These are phyloP conservation scores for Fusarium pseudonygamai DNA, from an alignment of 2,329 filamentous ascomycete genomes.

Conservation along the genomic window DNA sequence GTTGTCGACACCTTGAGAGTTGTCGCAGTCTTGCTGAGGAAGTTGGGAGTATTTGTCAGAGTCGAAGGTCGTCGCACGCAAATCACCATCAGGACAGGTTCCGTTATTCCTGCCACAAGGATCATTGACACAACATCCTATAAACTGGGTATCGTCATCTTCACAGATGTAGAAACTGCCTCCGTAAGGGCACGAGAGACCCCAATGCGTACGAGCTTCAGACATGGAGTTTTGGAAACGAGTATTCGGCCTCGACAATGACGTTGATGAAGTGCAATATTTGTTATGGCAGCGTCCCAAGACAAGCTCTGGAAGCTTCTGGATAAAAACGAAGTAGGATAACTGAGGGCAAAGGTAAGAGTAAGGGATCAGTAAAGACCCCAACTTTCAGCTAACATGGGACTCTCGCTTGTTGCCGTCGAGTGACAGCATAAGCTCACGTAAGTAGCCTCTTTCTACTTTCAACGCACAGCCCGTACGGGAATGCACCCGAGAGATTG, in stretches of 20 bases:
- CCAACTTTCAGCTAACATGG: slow-evolving; percentile 3
- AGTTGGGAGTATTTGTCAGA: slow-evolving; percentile 44
- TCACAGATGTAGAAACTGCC: slow-evolving; percentile 53
- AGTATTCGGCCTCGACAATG: neutral
- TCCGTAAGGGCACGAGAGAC: slow-evolving; percentile 46
- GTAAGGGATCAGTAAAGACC: neutral
- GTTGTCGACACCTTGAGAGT: slow-evolving; percentile 13
- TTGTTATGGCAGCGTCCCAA: neutral
- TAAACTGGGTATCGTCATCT: slow-evolving; percentile 45
- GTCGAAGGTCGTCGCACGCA: slow-evolving; percentile 47
- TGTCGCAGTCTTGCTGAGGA: slow-evolving; percentile 47
- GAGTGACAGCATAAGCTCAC: neutral
- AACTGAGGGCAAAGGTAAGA: neutral
- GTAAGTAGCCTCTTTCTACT: neutral
- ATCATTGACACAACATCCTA: slow-evolving; percentile 54
- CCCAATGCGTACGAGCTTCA: slow-evolving; percentile 30
- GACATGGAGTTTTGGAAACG: slow-evolving; percentile 20
- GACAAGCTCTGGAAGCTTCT: neutral
- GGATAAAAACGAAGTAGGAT: neutral
- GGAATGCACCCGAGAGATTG: slow-evolving; percentile 1
- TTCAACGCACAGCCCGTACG: slow-evolving; percentile 3
- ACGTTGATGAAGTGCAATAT: neutral
- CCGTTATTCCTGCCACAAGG: slow-evolving; percentile 47
- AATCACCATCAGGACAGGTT: slow-evolving; percentile 44
- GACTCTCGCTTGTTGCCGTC: slow-evolving; percentile 18